Base-by-base conservation (phyloP, 257 asterid genomes). In the Solanum gandarillasii region DNA sequence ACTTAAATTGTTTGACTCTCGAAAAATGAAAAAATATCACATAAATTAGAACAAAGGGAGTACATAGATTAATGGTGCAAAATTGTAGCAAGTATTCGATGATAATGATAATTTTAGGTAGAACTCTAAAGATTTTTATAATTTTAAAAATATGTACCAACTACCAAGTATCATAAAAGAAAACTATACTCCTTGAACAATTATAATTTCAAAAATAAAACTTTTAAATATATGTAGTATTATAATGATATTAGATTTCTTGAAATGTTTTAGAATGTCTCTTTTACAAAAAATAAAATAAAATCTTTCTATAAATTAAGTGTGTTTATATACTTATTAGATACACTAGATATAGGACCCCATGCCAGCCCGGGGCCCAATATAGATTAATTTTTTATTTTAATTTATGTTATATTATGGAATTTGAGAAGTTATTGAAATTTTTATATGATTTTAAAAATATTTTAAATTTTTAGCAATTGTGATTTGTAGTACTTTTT, bases 21-120 rank as follows among this genome's bases (percentile, higher is more conserved):
- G 0, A 48, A 48, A 48, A 14, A 2, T 2, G 0, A 10, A 48
- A 48, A 48, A 48, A 5, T 14, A 0, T 2, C 21, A 48, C 8
- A 14, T 48, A 14, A 14, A 48, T 48, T 48, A 2, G 1, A 0
- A 14, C 0, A 5, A 0, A 5, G 5, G 9, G 2, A 12, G 14
- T 65, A 25, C 1, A 67, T 67, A 25, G 14, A 25, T 12, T 12
- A 27, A 31, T 2, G 21, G 35, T 27, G 74, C 20, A 67, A 67
- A 67, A 27, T n/a, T 25, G 74, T 70, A 16, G 4, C 18, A 70
- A n/a, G 21, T 29, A 67, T 67, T 12, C 29, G 21, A 11, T 6
- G 9, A 67, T 27, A 27, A 67, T 67, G 20, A 43, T 43, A 43
- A 43, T 27, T 6, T 68, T 68, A 7, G 7, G 5, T 3, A 68